Conservation (phyloP, 169 alveolate genomes). For the Cryptosporidium parvum region DNA sequence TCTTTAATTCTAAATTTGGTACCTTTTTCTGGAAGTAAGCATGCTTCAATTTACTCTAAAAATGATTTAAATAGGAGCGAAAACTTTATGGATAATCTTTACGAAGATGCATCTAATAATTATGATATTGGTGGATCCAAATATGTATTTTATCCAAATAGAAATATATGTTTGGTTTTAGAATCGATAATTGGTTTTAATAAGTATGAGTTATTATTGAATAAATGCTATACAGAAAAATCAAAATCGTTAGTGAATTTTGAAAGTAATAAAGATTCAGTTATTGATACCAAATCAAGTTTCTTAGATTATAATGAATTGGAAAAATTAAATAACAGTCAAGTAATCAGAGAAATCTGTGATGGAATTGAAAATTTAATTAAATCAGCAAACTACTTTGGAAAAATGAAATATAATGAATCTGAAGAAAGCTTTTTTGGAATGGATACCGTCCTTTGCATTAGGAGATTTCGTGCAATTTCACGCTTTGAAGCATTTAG, state of each 20-base stretch:
- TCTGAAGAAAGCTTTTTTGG: not conserved
- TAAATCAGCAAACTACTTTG: constrained; percentile 7
- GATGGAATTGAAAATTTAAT: constrained; percentile 30
- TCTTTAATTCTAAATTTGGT: constrained; percentile 12
- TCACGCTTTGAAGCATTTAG: constrained; percentile 48
- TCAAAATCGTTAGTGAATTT: not conserved
- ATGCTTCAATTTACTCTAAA: not conserved
- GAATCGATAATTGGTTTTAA: constrained; percentile 22
- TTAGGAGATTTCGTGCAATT: constrained; percentile 49
- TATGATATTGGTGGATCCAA: constrained; percentile 30
- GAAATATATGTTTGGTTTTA: constrained; percentile 11
- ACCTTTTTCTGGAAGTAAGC: constrained; percentile 28
- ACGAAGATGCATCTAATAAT: not conserved
- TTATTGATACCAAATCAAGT: not conserved
- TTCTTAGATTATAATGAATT: not conserved
- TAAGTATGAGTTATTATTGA: not conserved
- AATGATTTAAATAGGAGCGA: not conserved
- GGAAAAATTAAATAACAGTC: not conserved
- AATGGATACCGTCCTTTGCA: not conserved
- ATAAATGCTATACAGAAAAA: not conserved
- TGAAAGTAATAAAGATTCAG: constrained; percentile 1
- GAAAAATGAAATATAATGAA: not conserved
- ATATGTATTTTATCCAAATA: constrained; percentile 25
- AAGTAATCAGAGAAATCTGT: constrained; percentile 18
- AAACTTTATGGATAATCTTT: not conserved